Base-by-base conservation (phyloP, 179 eudicot genomes). In the Carnegiea gigantea region DNA sequence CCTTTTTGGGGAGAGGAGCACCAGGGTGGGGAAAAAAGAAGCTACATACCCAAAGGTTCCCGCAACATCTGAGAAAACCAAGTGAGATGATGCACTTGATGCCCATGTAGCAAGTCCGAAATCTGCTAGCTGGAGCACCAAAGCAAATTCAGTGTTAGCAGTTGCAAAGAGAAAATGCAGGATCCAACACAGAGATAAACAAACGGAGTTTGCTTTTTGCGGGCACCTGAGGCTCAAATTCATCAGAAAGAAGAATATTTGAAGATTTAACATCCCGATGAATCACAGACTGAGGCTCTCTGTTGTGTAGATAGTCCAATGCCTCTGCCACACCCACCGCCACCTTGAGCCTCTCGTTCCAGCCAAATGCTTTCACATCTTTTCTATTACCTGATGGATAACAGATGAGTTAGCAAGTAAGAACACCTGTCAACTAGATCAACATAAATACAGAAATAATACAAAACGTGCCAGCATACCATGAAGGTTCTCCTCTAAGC, bases 401-500 rank as follows among this genome's bases (percentile, higher is more conserved):
- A 20, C 36, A 77, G 9, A 46, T 21, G 17, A 20, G 26, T 85
- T 54, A 77, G 23, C 18, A 67, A 6, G 1, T 20, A 21, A 26
- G 33, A 46, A 71, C 33, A 60, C 15, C 9, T 38, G 54, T 68
- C 71, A 30, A 5, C 0, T n/a, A 44, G 26, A 17, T 36, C 24
- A 76, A 51, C 24, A 65, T 23, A 40, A n/a, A 24, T 30, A 49
- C 21, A 44, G 40, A 14, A 53, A 44, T 0, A 46, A 51, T 75
- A 17, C 53, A 51, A 73, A 75, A 74, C n/a, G 9, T 28, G 49
- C 36, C 5, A 49, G 30, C 80, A 62, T 77, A 88, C 90, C 85
- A 65, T 88, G 90, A 76, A 88, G 88, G 83, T 86, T 88, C 28
- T 86, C 90, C 85, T 88, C 89, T 79, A 88, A 82, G 85, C 90